phyloP scores from a whole-genome alignment of 805 yeast genomes.

The Kazachstania martiniae region DNA sequence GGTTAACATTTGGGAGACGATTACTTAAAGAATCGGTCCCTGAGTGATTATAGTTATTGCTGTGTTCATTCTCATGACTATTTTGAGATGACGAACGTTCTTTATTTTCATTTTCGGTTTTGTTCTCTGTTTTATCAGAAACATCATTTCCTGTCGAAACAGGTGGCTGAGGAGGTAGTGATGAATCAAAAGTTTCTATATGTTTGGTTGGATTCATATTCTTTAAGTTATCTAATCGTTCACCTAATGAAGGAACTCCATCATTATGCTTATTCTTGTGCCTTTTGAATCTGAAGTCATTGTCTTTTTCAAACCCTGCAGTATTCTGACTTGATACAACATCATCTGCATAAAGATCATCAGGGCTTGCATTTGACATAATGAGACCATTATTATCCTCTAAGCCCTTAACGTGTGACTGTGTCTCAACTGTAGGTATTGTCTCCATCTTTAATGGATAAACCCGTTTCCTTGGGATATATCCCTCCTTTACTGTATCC shows the following conservation, averaged over 20 bases:
- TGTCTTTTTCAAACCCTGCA: constrained; percentile 20
- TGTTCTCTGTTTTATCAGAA: background rate
- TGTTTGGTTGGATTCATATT: constrained; percentile 21
- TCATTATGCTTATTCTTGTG: constrained; percentile 16
- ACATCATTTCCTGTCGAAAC: background rate
- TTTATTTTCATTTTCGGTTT: background rate
- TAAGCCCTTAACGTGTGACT: background rate
- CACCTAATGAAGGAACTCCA: constrained; percentile 23
- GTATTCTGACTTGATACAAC: no score
- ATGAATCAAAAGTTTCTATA: constrained; percentile 27
- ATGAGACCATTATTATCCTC: no score
- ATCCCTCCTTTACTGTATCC: no score
- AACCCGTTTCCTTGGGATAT: constrained; percentile 7
- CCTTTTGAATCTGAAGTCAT: constrained; percentile 25
- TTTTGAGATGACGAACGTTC: background rate
- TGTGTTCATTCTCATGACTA: no score
- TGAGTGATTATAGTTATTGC: background rate
- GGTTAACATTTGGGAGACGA: constrained; percentile 1
- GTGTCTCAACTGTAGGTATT: constrained; percentile 8
- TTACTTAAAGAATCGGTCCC: background rate
- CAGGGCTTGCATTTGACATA: no score
- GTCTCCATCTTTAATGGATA: constrained; percentile 20
- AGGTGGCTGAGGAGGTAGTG: constrained; percentile 4
- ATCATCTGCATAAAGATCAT: no score
- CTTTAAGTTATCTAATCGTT: constrained; percentile 22